A percentile compares a stretch with the other conserved stretches of the same genome.
These are phyloP conservation scores for Kuraishia floccosa DNA, from an alignment of 805 yeast genomes.

Conservation along the genomic window DNA sequence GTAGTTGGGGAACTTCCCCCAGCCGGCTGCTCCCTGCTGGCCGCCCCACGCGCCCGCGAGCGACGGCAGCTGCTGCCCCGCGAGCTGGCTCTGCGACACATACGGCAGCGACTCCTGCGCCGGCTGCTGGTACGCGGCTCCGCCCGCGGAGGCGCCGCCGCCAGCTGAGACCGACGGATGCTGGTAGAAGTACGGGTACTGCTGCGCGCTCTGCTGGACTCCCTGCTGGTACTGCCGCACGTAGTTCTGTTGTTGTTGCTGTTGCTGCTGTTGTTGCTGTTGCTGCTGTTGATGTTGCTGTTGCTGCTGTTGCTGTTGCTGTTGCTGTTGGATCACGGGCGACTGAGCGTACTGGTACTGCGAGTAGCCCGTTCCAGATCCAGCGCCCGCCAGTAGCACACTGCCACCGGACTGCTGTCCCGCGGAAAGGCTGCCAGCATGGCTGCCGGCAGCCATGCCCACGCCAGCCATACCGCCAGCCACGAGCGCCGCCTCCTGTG, in stretches of 20 bases:
- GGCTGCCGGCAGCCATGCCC: neutral
- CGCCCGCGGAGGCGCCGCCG: neutral
- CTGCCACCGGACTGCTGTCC: neutral
- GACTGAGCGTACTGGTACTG: too few species aligned
- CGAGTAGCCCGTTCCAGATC: too few species aligned
- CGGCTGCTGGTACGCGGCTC: neutral
- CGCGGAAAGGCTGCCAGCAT: neutral
- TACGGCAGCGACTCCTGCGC: neutral
- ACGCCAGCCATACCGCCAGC: too few species aligned
- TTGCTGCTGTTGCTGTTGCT: constrained; percentile 18
- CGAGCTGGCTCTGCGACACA: neutral
- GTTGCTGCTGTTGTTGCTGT: constrained; percentile 1
- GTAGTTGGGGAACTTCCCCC: neutral
- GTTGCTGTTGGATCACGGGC: too few species aligned
- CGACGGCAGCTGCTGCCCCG: neutral
- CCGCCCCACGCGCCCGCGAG: neutral
- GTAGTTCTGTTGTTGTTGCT: neutral
- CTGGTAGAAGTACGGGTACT: neutral
- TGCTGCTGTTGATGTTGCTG: constrained; percentile 1
- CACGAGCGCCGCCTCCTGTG: too few species aligned
- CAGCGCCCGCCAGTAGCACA: too few species aligned
- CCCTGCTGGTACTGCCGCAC: neutral
- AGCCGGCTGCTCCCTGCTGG: neutral
- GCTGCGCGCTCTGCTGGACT: neutral
- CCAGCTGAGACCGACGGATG: neutral